Percentiles rank a stretch among this genome's conserved stretches.
Evolutionary conservation across 176 grass and related monocot species (phyloP).

Genomic region (Oryza glumipatula): DNA sequence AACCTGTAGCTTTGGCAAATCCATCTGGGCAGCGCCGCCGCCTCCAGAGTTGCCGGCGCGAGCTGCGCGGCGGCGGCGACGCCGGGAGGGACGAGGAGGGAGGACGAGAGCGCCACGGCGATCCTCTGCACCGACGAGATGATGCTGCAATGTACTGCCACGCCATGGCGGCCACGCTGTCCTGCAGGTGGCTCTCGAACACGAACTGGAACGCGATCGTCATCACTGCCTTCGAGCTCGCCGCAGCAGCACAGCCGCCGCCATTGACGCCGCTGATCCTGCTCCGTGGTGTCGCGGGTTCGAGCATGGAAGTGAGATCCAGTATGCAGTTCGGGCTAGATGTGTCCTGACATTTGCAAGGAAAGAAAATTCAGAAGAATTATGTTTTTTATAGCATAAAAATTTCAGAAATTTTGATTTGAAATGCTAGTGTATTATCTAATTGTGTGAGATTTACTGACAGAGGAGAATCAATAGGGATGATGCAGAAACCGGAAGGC

Average conservation of each 20-base stretch:
- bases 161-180: slow-evolving; percentile 72
- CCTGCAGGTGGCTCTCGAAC: slow-evolving; percentile 87
- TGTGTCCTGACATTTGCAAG: slow-evolving; percentile 26
- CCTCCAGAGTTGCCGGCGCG: slow-evolving; percentile 52
- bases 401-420: neutral
- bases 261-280: slow-evolving; percentile 2
- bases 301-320: slow-evolving; percentile 86
- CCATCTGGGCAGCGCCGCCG: slow-evolving; percentile 73
- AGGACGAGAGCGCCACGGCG: slow-evolving; percentile 64
- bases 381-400: no score
- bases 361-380: neutral
- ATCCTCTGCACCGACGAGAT: slow-evolving; percentile 82
- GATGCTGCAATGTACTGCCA: slow-evolving; percentile 85
- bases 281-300: slow-evolving; percentile 54
- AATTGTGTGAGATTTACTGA: slow-evolving; percentile 34
- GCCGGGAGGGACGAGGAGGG: slow-evolving; percentile 34
- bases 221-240: slow-evolving; percentile 67
- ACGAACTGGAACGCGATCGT: slow-evolving; percentile 95
- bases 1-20: slow-evolving; percentile 88
- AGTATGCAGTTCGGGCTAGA: slow-evolving; percentile 71
- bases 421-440: neutral
- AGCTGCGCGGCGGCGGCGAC: neutral
- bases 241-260: neutral
- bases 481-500: slow-evolving; percentile 87
- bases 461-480: slow-evolving; percentile 80